phyloP scores from a whole-genome alignment of 2,329 filamentous ascomycete genomes.

The Cladosporium cucumerinum region DNA sequence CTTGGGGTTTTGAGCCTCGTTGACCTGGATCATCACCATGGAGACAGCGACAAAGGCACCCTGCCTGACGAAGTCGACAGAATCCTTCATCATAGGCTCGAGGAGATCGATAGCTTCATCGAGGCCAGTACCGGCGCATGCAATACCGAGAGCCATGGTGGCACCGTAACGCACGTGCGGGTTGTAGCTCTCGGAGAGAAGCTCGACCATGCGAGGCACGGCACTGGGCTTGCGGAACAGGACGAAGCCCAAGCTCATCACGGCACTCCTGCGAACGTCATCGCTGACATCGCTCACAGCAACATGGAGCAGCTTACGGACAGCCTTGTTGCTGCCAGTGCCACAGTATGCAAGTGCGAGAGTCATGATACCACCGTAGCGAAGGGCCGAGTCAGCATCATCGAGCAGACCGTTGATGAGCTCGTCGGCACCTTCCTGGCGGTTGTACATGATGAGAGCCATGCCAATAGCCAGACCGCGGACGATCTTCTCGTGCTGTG shows the following conservation, averaged over 20 bases:
- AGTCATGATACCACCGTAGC: constrained; percentile 98
- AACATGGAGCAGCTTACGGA: constrained; percentile 89
- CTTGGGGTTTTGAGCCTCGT: constrained; percentile 97
- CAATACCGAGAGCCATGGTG: constrained; percentile 97
- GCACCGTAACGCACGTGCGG: constrained; percentile 97
- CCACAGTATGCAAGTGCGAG: constrained; percentile 96
- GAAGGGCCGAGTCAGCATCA: constrained; percentile 87
- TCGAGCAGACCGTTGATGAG: constrained; percentile 90
- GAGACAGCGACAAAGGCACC: constrained; percentile 89
- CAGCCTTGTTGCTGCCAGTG: constrained; percentile 96
- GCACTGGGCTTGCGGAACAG: constrained; percentile 96
- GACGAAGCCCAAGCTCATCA: constrained; percentile 97
- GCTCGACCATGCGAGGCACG: constrained; percentile 97
- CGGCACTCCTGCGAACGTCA: constrained; percentile 90
- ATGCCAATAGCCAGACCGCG: constrained; percentile 93
- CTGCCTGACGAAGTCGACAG: constrained; percentile 95
- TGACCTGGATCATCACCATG: constrained; percentile 99
- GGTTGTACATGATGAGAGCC: constrained; percentile 96
- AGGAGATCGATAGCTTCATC: constrained; percentile 95
- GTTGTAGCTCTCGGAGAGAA: constrained; percentile 97
- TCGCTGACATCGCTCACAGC: constrained; percentile 98
- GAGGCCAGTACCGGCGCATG: constrained; percentile 91
- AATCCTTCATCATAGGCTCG: constrained; percentile 99
- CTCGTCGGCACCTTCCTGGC: constrained; percentile 90
- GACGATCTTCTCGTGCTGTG: constrained; percentile 98